These are phyloP conservation scores for Talaromyces funiculosus DNA, from an alignment of 2,329 filamentous ascomycete species.

Conservation along the genomic window DNA sequence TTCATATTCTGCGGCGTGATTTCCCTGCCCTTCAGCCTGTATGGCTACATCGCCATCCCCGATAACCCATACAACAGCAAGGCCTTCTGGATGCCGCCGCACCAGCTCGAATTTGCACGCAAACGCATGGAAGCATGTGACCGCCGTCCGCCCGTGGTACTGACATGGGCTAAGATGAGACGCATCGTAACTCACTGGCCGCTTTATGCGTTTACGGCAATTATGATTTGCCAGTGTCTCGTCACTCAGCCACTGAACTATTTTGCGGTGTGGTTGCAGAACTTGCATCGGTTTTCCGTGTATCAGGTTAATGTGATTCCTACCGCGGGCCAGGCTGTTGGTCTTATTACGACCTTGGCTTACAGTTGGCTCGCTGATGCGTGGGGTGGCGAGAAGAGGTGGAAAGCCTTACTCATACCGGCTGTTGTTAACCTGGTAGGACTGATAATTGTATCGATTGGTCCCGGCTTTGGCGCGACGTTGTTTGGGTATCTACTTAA, in stretches of 20 bases:
- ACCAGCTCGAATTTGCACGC: conserved; percentile 6
- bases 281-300: conserved; percentile 17
- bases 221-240: conserved; percentile 18
- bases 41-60: conserved; percentile 26
- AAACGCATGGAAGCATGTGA: conserved; percentile 15
- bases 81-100: conserved; percentile 16
- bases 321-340: conserved; percentile 15
- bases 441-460: conserved; percentile 18
- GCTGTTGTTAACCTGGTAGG: conserved; percentile 19
- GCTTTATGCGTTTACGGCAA: conserved; percentile 16
- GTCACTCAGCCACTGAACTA: conserved; percentile 19
- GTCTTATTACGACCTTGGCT: conserved; percentile 15
- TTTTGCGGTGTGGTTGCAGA: conserved; percentile 19
- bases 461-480: conserved; percentile 19
- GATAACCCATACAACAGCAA: conserved; percentile 30
- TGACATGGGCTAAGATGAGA: conserved; percentile 17
- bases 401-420: conserved; percentile 17
- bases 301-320: conserved; percentile 21
- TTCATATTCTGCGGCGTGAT: conserved; percentile 30
- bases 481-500: conserved; percentile 20
- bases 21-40: conserved; percentile 23
- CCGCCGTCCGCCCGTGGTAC: conserved; percentile 11
- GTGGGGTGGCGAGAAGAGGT: conserved; percentile 16
- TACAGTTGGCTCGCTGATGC: conserved; percentile 19
- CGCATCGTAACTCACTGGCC: conserved; percentile 17